Conservation (phyloP, 345 rosid species). For the Lepidium africanum region DNA sequence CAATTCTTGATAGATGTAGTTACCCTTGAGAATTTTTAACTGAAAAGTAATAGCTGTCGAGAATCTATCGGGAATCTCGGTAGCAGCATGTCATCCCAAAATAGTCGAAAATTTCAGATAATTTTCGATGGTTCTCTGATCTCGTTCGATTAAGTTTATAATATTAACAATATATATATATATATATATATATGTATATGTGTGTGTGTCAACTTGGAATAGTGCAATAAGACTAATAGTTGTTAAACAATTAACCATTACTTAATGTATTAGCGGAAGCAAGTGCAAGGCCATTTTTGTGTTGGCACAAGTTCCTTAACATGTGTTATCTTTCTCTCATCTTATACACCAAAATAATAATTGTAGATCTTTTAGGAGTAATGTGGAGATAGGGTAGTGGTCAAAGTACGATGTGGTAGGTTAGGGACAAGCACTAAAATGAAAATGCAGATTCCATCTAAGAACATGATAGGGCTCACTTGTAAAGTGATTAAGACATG, state of each 20-base stretch:
- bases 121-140: too few relatives aligned
- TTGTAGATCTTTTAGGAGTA: neutral
- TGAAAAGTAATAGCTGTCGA: too few relatives aligned
- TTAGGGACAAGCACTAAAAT: constrained; percentile 22
- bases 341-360: neutral
- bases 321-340: neutral
- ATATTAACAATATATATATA: too few relatives aligned
- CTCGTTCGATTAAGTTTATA: too few relatives aligned
- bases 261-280: neutral
- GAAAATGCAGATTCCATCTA: neutral
- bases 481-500: constrained; percentile 13
- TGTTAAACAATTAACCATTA: neutral
- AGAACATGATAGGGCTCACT: constrained; percentile 5
- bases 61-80: too few relatives aligned
- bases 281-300: neutral
- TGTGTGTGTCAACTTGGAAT: too few relatives aligned
- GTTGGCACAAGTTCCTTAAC: neutral
- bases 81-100: too few relatives aligned
- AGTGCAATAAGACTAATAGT: neutral
- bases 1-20: too few relatives aligned
- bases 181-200: too few relatives aligned
- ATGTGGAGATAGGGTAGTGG: constrained; percentile 4
- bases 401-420: neutral
- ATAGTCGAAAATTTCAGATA: too few relatives aligned
- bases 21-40: too few relatives aligned